These are phyloP conservation scores for Russula lepida DNA, from an alignment of 768 basidiomycete species.

Conservation along the genomic window DNA sequence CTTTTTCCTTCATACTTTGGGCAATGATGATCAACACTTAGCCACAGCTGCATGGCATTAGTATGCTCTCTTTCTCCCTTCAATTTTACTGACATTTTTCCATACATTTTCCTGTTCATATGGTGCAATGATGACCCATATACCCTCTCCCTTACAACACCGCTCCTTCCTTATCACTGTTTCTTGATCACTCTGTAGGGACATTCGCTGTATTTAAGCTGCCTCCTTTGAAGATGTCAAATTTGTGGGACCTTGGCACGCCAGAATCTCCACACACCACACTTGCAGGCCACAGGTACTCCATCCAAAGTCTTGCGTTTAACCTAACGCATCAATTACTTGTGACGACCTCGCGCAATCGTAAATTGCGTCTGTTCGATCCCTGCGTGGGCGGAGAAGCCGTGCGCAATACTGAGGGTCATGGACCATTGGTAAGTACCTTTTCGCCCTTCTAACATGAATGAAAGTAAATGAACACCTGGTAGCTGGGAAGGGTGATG, in stretches of 20 bases:
- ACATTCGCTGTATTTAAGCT: too few relatives aligned
- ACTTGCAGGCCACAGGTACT: constrained; percentile 73
- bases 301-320: constrained; percentile 80
- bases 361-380: constrained; percentile 89
- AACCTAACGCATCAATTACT: constrained; percentile 58
- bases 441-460: neutral
- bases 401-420: constrained; percentile 75
- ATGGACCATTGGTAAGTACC: constrained; percentile 69
- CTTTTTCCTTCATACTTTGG: too few relatives aligned
- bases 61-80: too few relatives aligned
- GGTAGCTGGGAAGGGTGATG: constrained; percentile 46
- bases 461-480: neutral
- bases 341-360: constrained; percentile 68
- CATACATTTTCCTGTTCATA: too few relatives aligned
- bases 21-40: too few relatives aligned
- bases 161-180: too few relatives aligned
- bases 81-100: too few relatives aligned
- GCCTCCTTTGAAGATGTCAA: too few relatives aligned
- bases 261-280: constrained; percentile 52
- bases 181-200: too few relatives aligned
- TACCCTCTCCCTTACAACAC: too few relatives aligned
- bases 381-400: constrained; percentile 76
- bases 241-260: constrained; percentile 78
- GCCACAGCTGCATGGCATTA: too few relatives aligned
- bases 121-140: too few relatives aligned